Conservation (phyloP, 2,329 filamentous ascomycete species). For the Pseudovirgaria hyperparasitica region DNA sequence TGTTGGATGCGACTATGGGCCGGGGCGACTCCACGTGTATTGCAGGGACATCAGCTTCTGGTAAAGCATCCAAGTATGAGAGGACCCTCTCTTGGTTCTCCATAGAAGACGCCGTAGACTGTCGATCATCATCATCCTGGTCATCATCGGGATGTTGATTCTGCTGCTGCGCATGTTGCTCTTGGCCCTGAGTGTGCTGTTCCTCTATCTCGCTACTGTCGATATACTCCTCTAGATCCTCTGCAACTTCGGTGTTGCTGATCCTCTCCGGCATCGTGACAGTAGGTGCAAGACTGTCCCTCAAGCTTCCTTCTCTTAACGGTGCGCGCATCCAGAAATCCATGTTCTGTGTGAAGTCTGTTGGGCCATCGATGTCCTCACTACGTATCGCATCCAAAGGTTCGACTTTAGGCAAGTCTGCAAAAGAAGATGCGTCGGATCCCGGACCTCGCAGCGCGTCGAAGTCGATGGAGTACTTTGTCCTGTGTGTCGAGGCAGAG, state of each 20-base stretch:
- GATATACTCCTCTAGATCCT: constrained; percentile 1
- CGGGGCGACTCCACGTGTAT: constrained; percentile 13
- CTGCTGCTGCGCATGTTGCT: constrained; percentile 1
- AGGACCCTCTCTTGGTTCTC: constrained; percentile 25
- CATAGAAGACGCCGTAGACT: constrained; percentile 19
- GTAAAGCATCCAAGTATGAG: constrained; percentile 23
- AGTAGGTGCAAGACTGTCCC: too few relatives aligned
- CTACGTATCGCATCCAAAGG: constrained; percentile 25
- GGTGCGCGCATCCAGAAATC: constrained; percentile 29
- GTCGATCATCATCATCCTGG: constrained; percentile 12
- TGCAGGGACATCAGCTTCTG: constrained; percentile 19
- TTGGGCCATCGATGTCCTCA: constrained; percentile 28
- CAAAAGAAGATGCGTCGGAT: constrained; percentile 19
- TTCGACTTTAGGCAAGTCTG: constrained; percentile 18
- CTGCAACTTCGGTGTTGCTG: constrained; percentile 5
- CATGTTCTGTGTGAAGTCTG: constrained; percentile 31
- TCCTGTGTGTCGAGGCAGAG: constrained; percentile 16
- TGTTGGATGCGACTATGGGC: constrained; percentile 15
- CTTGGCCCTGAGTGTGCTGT: constrained; percentile 7
- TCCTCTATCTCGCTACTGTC: constrained; percentile 2
- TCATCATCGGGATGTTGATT: too few relatives aligned
- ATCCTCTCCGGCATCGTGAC: too few relatives aligned
- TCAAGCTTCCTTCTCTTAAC: constrained; percentile 11
- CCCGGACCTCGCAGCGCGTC: constrained; percentile 21
- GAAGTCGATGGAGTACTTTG: constrained; percentile 26